Evolutionary conservation across 345 rosid genomes (phyloP), one percentile per base, ranked within the genome.

Genomic region (Combretum micranthum): DNA sequence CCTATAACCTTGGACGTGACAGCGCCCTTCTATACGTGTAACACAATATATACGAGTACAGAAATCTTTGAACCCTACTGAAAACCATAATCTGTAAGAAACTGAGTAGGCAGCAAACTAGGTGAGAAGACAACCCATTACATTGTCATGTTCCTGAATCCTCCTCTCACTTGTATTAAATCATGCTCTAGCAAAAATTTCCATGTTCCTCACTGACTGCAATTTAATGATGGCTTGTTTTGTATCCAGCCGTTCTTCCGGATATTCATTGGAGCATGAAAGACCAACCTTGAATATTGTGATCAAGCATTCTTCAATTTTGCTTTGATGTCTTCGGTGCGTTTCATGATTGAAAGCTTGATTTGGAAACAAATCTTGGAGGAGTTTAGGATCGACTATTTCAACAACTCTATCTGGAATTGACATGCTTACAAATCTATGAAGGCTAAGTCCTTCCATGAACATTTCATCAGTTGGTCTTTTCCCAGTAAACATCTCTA

Each of bases 401-500:
- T 66, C 48, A 5, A 44, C 14, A 20, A 59, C 61, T 48, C 51
- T 47, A 37, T 72, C 69, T 0, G 68, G 72, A 20, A 67, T n/a
- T 2, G 72, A 57, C 26, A 39, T 63, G 20, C 63, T 32, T 2
- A 52, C 76, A 49, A 49, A 72, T 14, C 22, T 54, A 43, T 55
- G 76, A 42, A 72, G 76, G 63, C 55, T 64, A 14, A 67, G 54
- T 39, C 52, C 65, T 23, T 72, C 69, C 47, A 0, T 50, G 64
- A 72, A 72, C 62, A 66, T 62, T 44, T 59, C 71, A 57, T 62
- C 61, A 0, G 71, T 71, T 4, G 75, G 68, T 51, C 57, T 58
- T 57, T 51, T 71, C 44, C 75, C 71, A 0, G 75, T 62, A 44
- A 71, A 62, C 51, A 63, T 54, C 71, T 75, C 79, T 20, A 75